These are phyloP conservation scores for Cymodocea nodosa DNA, from an alignment of 116 monocot species.

Conservation along the genomic window DNA sequence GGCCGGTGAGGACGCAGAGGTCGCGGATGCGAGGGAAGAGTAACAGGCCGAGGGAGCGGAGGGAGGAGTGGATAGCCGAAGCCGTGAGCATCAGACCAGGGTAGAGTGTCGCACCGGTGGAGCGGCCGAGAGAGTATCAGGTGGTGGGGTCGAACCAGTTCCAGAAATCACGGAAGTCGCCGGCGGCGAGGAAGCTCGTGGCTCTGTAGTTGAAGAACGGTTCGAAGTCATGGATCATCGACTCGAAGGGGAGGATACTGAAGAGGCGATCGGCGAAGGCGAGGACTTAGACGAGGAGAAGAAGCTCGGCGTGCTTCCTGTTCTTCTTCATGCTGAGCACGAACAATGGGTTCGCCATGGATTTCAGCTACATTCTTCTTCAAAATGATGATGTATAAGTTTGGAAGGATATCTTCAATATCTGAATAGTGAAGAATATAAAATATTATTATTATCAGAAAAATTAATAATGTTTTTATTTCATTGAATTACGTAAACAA, in stretches of 20 bases:
- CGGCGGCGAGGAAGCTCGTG: slow-evolving; percentile 44
- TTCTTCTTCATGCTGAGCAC: neutral
- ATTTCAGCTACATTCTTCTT: neutral
- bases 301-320: slow-evolving; percentile 13
- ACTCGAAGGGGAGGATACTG: slow-evolving; percentile 68
- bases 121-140: slow-evolving; percentile 94
- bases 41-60: slow-evolving; percentile 42
- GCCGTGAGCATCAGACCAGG: slow-evolving; percentile 98
- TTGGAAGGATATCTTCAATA: too few species aligned
- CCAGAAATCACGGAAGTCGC: slow-evolving; percentile 77
- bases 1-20: slow-evolving; percentile 83
- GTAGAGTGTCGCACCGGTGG: slow-evolving; percentile 76
- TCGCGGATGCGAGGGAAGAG: slow-evolving; percentile 57
- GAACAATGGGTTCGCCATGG: neutral
- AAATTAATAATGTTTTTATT: too few species aligned
- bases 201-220: slow-evolving; percentile 93
- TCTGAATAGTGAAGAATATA: too few species aligned
- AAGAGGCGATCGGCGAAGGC: slow-evolving; percentile 75
- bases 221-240: slow-evolving; percentile 90
- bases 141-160: slow-evolving; percentile 91
- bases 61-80: slow-evolving; percentile 36
- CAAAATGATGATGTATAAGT: too few species aligned
- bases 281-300: slow-evolving; percentile 67
- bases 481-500: too few species aligned
- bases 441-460: too few species aligned